These are phyloP conservation scores for Terfezia boudieri DNA, from an alignment of 495 filamentous ascomycete genomes.

Conservation along the genomic window DNA sequence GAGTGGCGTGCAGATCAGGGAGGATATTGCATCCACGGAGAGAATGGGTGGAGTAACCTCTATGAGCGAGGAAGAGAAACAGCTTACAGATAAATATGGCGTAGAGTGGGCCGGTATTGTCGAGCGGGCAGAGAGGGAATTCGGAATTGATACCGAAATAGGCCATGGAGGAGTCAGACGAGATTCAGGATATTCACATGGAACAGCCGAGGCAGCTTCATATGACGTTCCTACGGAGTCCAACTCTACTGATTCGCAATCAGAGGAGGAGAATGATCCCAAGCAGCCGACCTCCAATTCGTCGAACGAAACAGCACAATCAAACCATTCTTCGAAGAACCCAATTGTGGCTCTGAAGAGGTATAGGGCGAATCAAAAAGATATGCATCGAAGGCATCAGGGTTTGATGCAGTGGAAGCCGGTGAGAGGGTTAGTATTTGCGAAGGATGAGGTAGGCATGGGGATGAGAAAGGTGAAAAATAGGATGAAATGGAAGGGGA, in stretches of 20 bases:
- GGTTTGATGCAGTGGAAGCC: constrained; percentile 64
- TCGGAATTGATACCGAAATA: constrained; percentile 27
- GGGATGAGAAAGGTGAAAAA: constrained; percentile 33
- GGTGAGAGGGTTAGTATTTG: constrained; percentile 43
- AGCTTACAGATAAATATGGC: constrained; percentile 61
- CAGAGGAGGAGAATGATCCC: constrained; percentile 28
- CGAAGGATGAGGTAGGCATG: constrained; percentile 43
- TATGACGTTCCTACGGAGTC: constrained; percentile 14
- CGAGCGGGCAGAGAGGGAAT: constrained; percentile 34
- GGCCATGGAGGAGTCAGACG: constrained; percentile 34
- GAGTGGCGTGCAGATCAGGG: constrained; percentile 51
- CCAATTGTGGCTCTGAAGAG: constrained; percentile 16
- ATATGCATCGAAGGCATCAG: constrained; percentile 44
- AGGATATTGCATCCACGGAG: constrained; percentile 43
- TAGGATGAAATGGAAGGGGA: constrained; percentile 35
- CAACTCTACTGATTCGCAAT: constrained; percentile 20
- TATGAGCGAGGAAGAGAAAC: constrained; percentile 29
- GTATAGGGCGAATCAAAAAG: constrained; percentile 30
- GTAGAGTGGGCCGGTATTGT: constrained; percentile 84
- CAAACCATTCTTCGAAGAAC: neutral
- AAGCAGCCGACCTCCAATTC: constrained; percentile 3
- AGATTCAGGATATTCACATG: constrained; percentile 17
- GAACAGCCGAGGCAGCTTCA: constrained; percentile 10
- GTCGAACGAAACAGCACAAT: neutral
- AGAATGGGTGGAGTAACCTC: neutral